These are phyloP conservation scores for Teunomyces stri DNA, from an alignment of 805 yeast species.

Conservation along the genomic window DNA sequence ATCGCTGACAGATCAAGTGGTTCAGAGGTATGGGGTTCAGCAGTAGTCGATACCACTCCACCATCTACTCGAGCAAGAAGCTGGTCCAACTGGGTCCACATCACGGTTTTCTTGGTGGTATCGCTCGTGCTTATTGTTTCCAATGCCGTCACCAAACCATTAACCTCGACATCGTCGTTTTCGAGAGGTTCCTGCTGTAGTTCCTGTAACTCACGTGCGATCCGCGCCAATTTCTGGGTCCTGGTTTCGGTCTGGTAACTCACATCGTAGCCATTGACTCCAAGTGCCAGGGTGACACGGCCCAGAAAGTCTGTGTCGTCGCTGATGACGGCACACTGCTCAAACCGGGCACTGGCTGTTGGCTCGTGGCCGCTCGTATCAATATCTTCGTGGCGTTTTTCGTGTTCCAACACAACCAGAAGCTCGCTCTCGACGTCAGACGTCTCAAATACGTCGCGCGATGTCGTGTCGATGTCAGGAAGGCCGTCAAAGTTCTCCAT, in stretches of 20 bases:
- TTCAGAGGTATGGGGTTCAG: neutral
- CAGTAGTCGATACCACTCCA: too few relatives aligned
- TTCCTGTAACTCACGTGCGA: conserved; percentile 39
- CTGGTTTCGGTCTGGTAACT: conserved; percentile 30
- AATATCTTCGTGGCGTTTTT: neutral
- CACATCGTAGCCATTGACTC: conserved; percentile 23
- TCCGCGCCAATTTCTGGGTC: conserved; percentile 37
- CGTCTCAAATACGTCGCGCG: conserved; percentile 44
- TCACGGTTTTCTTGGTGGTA: neutral
- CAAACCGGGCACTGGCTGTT: conserved; percentile 14
- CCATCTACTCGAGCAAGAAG: neutral
- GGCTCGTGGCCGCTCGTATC: neutral
- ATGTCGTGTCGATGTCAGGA: conserved; percentile 15
- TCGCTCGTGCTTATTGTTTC: conserved; percentile 2
- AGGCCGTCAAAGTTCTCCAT: conserved; percentile 16
- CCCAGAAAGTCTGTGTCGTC: conserved; percentile 40
- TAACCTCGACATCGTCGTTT: neutral
- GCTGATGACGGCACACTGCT: conserved; percentile 21
- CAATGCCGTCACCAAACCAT: conserved; percentile 1
- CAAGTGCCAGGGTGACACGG: conserved; percentile 17
- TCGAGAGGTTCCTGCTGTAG: conserved; percentile 14
- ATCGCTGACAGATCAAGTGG: conserved; percentile 8
- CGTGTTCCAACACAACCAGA: conserved; percentile 8
- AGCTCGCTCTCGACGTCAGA: conserved; percentile 42
- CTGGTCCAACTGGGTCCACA: neutral